Percentiles rank a stretch among this genome's conserved stretches.
Evolutionary conservation across 2,329 filamentous ascomycete genomes (phyloP).

Genomic region (Verticillium albo-atrum): DNA sequence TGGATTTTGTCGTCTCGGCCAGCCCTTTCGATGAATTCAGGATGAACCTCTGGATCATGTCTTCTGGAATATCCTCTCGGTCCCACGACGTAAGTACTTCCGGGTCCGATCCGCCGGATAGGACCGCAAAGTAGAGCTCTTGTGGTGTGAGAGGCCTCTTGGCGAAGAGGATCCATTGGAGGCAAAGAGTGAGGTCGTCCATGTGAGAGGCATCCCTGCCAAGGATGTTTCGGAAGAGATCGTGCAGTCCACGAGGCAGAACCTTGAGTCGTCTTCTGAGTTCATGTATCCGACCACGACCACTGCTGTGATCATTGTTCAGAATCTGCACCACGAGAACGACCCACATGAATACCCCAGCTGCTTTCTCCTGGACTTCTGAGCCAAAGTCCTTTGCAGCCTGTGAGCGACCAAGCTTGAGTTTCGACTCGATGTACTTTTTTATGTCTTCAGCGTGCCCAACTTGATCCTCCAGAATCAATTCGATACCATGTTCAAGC

Average conservation of each 20-base stretch:
- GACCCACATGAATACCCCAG: conserved; percentile 39
- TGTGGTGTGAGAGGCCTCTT: conserved; percentile 24
- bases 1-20: conserved; percentile 27
- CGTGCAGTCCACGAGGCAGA: conserved; percentile 20
- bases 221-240: conserved; percentile 38
- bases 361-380: conserved; percentile 1
- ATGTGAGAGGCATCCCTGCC: conserved; percentile 30
- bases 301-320: conserved; percentile 26
- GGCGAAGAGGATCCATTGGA: conserved; percentile 42
- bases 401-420: background rate
- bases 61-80: conserved; percentile 4
- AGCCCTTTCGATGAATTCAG: conserved; percentile 39
- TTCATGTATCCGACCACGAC: conserved; percentile 10
- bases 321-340: conserved; percentile 34
- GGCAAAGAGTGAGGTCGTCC: conserved; percentile 28
- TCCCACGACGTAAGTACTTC: conserved; percentile 14
- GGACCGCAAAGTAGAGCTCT: conserved; percentile 5
- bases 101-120: background rate
- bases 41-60: conserved; percentile 27
- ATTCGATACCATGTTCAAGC: conserved; percentile 3
- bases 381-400: background rate
- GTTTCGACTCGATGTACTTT: conserved; percentile 13
- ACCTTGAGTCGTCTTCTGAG: conserved; percentile 20
- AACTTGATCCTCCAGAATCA: background rate
- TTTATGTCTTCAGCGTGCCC: conserved; percentile 17